Conservation (phyloP, 345 rosid genomes). For the Pelargonium nanum region DNA sequence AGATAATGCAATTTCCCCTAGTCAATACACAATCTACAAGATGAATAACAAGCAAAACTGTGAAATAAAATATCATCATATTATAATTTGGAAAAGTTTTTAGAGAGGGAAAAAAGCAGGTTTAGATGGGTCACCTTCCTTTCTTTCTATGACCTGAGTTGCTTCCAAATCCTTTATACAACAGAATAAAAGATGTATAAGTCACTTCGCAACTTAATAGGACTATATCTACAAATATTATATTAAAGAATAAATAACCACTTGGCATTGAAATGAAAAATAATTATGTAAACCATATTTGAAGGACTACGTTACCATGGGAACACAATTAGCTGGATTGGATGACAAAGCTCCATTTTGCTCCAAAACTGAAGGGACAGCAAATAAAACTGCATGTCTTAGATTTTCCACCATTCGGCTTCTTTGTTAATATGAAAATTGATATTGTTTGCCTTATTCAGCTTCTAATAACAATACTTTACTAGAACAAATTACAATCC, state of each 20-base stretch:
- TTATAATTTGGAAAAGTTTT: not conserved
- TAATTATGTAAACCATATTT: not conserved
- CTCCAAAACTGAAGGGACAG: conserved; percentile 14
- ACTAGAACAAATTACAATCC: not conserved
- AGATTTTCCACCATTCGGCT: not conserved
- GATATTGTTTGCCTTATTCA: too few species aligned
- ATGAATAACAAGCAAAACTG: too few species aligned
- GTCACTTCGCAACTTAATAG: not conserved
- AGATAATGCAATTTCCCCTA: too few species aligned
- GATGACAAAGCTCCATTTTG: conserved; percentile 12
- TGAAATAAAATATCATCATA: not conserved
- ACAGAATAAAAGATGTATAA: not conserved
- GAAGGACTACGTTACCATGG: conserved; percentile 3
- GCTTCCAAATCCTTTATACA: conserved; percentile 7
- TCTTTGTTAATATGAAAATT: not conserved
- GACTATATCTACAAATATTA: not conserved
- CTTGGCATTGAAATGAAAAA: not conserved
- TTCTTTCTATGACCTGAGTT: conserved; percentile 1
- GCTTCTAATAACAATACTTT: not conserved
- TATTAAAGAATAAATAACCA: not conserved
- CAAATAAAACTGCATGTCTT: conserved; percentile 3
- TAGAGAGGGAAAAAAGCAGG: not conserved
- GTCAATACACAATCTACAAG: not conserved
- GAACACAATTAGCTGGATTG: conserved; percentile 15
- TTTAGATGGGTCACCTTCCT: not conserved